Base-by-base conservation (phyloP, 768 basidiomycete species). In the Kwoniella sp. region DNA sequence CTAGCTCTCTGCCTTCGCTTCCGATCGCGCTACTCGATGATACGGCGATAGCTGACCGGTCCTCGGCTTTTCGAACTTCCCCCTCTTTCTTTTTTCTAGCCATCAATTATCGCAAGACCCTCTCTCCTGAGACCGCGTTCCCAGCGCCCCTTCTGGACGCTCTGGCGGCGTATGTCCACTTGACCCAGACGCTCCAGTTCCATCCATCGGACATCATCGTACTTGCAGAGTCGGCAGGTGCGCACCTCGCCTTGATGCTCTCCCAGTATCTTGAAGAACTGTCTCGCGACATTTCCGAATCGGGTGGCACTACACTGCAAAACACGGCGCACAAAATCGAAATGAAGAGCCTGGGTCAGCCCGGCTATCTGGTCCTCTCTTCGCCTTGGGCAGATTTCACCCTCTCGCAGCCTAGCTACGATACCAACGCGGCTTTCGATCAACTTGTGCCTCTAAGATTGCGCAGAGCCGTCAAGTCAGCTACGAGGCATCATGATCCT, bases 221-320 rank as follows among this genome's bases (percentile, higher is more conserved):
- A 23, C 83, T 83, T 22, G 91, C 90, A 2, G 90, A 92, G 75
- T 91, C 89, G 0, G 89, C 90, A 0, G 90, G 91, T 2, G 91
- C 84, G 4, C 89, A 91, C 77, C 85, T 91, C 26, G 86, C 86
- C 0, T 66, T 81, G 7, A 71, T 75, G 0, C 65, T 82, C 20
- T 74, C 76, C 3, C 71, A 77, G 15, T 80, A 81, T 59, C 66
- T 82, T 22, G 51, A 52, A 9, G 70, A 72, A 26, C 38, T 76
- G 37, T 5, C 34, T 7, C 5, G 34, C 34, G 34, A 13, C 13
- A 37, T 5, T 37, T 37, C 34, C 34, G 34, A 13, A 13, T 37
- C 34, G 34, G 34, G 34, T 37, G 13, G 34, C 34, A 13, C 5
- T 37, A 13, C 34, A 37, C 34, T 13, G 34, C 34, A 37, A 37